Conservation (phyloP, 331 rosid species). For the Prunus yedoensis region DNA sequence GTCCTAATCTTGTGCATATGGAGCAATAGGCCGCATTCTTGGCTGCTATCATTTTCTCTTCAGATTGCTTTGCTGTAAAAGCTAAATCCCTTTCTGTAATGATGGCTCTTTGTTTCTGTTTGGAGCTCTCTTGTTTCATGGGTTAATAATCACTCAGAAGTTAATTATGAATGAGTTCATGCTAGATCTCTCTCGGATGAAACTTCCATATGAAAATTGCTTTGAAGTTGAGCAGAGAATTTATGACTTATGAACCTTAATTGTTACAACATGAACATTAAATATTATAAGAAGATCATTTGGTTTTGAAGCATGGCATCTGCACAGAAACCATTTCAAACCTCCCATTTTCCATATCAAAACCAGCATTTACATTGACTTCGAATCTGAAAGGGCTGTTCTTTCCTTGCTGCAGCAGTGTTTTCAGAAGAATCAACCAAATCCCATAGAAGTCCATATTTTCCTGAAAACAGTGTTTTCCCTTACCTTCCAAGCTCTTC, state of each 20-base stretch:
- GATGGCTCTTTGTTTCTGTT: background rate
- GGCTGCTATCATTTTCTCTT: slow-evolving; percentile 16
- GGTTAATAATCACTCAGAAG: slow-evolving; percentile 6
- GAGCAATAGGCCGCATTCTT: background rate
- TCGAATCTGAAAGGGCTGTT: slow-evolving; percentile 63
- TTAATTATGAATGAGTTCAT: background rate
- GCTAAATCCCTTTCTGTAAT: background rate
- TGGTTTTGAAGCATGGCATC: slow-evolving; percentile 49
- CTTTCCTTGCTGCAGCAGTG: slow-evolving; percentile 61
- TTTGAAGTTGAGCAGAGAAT: background rate
- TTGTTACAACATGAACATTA: background rate
- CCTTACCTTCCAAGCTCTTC: slow-evolving; percentile 26
- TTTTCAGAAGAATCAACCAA: slow-evolving; percentile 68
- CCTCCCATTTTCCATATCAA: slow-evolving; percentile 60
- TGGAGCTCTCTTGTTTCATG: background rate
- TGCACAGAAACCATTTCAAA: slow-evolving; percentile 62
- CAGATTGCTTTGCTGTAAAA: slow-evolving; percentile 24
- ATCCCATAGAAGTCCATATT: slow-evolving; percentile 39
- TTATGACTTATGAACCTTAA: background rate
- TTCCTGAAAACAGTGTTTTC: slow-evolving; percentile 21
- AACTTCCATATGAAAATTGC: background rate
- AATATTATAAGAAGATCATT: slow-evolving; percentile 14
- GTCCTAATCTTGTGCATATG: slow-evolving; percentile 32
- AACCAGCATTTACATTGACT: slow-evolving; percentile 44
- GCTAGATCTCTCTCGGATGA: background rate